Conservation (phyloP, 257 asterid genomes). For the Scutellaria baicalensis region DNA sequence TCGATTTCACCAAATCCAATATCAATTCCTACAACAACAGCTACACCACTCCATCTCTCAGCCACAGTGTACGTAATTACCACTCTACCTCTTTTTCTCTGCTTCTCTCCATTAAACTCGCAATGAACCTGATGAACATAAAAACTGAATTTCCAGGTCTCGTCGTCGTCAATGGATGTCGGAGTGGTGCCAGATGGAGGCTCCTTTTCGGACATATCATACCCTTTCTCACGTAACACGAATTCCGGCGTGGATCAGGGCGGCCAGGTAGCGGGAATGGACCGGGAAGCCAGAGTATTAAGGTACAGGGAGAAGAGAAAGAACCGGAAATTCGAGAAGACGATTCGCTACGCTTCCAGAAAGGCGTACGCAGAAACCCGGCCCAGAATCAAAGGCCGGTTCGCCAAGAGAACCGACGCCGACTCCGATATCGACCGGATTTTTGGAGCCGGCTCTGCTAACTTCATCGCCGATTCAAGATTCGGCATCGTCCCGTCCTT, state of each 20-base stretch:
- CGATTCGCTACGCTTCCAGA: constrained; percentile 79
- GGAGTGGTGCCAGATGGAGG: constrained; percentile 83
- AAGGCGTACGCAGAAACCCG: constrained; percentile 86
- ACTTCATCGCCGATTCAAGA: constrained; percentile 33
- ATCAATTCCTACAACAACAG: constrained; percentile 42
- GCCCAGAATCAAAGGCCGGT: constrained; percentile 87
- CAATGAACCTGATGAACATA: background rate
- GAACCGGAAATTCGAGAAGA: constrained; percentile 76
- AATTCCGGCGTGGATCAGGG: constrained; percentile 24
- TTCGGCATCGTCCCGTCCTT: constrained; percentile 55
- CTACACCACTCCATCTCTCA: constrained; percentile 49
- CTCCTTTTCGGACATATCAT: constrained; percentile 53
- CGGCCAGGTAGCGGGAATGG: constrained; percentile 36
- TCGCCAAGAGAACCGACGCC: constrained; percentile 54
- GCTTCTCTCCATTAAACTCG: background rate
- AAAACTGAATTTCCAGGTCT: constrained; percentile 42
- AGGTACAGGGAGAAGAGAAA: constrained; percentile 84
- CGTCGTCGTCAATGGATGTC: constrained; percentile 73
- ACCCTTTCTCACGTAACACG: constrained; percentile 25
- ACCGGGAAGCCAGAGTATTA: constrained; percentile 71
- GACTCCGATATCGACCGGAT: constrained; percentile 42
- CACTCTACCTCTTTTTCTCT: background rate
- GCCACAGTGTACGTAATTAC: constrained; percentile 55
- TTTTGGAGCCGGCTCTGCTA: constrained; percentile 23
- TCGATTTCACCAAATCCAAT: constrained; percentile 60